These are phyloP conservation scores for Sonneratia caseolaris DNA, from an alignment of 345 rosid species.

Conservation along the genomic window DNA sequence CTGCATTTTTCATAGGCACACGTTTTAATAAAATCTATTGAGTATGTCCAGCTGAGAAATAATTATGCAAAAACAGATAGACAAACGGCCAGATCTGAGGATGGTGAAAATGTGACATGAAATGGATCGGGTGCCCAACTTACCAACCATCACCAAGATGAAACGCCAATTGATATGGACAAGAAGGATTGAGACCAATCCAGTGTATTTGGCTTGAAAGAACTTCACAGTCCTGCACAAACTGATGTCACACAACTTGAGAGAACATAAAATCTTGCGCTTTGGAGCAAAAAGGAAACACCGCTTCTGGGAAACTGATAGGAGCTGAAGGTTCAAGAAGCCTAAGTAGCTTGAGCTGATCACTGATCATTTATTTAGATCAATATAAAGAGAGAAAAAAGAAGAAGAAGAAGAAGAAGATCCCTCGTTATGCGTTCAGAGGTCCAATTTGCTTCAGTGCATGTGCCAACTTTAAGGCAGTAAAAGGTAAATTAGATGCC, in stretches of 20 bases:
- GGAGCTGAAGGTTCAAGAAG: neutral
- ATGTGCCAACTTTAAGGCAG: slow-evolving; percentile 46
- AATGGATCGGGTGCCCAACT: slow-evolving; percentile 17
- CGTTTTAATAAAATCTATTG: too few species aligned
- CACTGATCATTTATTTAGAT: neutral
- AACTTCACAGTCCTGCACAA: slow-evolving; percentile 65
- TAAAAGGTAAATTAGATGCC: slow-evolving; percentile 42
- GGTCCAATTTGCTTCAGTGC: slow-evolving; percentile 36
- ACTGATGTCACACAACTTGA: neutral
- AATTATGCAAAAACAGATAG: slow-evolving; percentile 1
- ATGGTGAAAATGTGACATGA: neutral
- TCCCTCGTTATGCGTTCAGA: slow-evolving; percentile 30
- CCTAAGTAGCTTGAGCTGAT: neutral
- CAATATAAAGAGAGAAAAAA: neutral
- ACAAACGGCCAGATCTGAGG: slow-evolving; percentile 3
- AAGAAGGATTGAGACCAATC: slow-evolving; percentile 64
- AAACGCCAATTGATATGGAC: slow-evolving; percentile 75
- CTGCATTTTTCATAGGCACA: slow-evolving; percentile 21
- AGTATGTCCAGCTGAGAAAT: too few species aligned
- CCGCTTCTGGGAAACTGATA: too few species aligned
- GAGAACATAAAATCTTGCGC: neutral
- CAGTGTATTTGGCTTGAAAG: slow-evolving; percentile 71
- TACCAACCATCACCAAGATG: slow-evolving; percentile 96
- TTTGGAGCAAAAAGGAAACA: too few species aligned
- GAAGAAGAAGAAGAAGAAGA: neutral